Evolutionary conservation across 495 filamentous ascomycete species (phyloP), one percentile per base, ranked within the genome.

Genomic region (Podospora australis): DNA sequence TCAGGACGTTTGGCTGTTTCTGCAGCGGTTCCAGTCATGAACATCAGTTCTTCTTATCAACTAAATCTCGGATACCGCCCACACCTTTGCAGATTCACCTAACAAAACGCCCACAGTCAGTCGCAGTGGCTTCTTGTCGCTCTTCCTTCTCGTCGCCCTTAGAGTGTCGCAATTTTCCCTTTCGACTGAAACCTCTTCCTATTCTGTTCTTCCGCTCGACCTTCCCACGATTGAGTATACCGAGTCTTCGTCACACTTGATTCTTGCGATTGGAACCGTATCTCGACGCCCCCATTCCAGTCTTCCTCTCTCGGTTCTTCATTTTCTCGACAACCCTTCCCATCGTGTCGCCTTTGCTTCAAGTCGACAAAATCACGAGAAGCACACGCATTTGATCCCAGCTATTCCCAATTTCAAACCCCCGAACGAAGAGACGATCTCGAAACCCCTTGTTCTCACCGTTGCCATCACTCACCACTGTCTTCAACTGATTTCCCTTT

Each of bases 21-120:
- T 25, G 24, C 35, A 21, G 3, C 21, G 20, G 14, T 29, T 34
- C 24, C 24, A 53, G 62, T 55, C 57, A 65, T 65, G 62, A 58
- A 20, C 51, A 32, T 17, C 34, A 48, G 26, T 49, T 46, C 21
- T 21, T 24, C 26, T 50, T 30, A 30, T 8, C 40, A 35, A 36
- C 46, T 23, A 48, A 28, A 48, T 23, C 24, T 52, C 53, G 52
- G 50, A 52, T 53, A 52, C 46, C 36, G 19, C 49, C 52, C 57
- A 20, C 50, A 39, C 16, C 24, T 47, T 38, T 52, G 40, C 41
- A 48, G 25, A 39, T 56, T 54, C 43, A 43, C 56, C 10, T 57
- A 57, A 49, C 51, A 16, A 46, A 26, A 29, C 41, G 21, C 50
- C 23, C 40, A 24, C 40, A 1, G 11, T 14, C 22, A 14, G n/a